phyloP scores from a whole-genome alignment of 2,329 filamentous ascomycete genomes.

The Colletotrichum sp. region DNA sequence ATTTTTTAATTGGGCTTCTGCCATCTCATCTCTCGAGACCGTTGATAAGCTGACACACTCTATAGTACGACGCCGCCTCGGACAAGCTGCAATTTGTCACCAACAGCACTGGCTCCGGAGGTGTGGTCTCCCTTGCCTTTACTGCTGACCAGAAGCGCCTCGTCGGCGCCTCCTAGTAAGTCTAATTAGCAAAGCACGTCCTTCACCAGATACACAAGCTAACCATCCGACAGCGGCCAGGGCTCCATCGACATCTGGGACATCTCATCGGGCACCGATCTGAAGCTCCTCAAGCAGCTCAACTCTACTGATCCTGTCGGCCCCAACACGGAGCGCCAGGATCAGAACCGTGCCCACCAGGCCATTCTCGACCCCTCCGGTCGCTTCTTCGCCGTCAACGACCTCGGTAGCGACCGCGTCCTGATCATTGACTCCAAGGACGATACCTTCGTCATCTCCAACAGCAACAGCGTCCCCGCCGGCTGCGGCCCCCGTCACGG shows the following conservation, averaged over 20 bases:
- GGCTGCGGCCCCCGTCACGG: conserved; percentile 57
- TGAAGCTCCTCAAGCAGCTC: conserved; percentile 42
- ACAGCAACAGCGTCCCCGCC: conserved; percentile 35
- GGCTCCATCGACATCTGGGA: conserved; percentile 53
- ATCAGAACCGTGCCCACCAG: conserved; percentile 49
- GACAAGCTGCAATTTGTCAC: conserved; percentile 32
- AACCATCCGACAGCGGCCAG: conserved; percentile 24
- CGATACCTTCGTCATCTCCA: conserved; percentile 42
- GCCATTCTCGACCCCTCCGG: conserved; percentile 52
- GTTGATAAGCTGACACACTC: background rate
- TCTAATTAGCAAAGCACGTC: background rate
- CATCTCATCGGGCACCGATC: conserved; percentile 35
- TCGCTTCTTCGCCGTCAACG: conserved; percentile 52
- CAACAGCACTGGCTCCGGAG: conserved; percentile 38
- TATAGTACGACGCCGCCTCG: conserved; percentile 34
- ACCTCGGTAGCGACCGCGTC: conserved; percentile 55
- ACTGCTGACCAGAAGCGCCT: conserved; percentile 48
- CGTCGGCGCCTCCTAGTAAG: conserved; percentile 45
- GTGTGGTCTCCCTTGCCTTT: conserved; percentile 54
- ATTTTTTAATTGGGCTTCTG: background rate
- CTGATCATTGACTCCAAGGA: conserved; percentile 48
- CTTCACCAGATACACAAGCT: background rate
- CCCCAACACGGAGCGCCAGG: conserved; percentile 35
- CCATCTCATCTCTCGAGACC: background rate
- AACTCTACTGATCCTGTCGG: conserved; percentile 36